Conservation (phyloP, 441 rosid species). For the Aquilaria agallochum region DNA sequence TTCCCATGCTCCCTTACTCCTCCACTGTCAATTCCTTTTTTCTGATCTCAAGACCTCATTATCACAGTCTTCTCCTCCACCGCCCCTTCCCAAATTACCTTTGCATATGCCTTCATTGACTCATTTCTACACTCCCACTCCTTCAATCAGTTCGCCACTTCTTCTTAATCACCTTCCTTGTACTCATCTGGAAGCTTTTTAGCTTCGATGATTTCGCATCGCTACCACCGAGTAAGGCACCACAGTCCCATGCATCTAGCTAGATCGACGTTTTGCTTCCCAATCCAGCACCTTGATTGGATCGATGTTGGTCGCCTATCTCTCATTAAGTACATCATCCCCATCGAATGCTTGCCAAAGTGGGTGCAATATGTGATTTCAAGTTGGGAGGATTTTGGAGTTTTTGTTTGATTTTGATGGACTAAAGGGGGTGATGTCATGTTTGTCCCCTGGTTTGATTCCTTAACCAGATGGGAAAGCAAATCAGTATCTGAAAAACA, state of each 20-base stretch:
- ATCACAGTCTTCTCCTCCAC: constrained; percentile 55
- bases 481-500: too few species aligned
- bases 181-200: too few species aligned
- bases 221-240: constrained; percentile 8
- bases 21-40: constrained; percentile 67
- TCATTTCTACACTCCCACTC: constrained; percentile 21
- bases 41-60: constrained; percentile 64
- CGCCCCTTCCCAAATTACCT: constrained; percentile 52
- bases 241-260: constrained; percentile 30
- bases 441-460: too few species aligned
- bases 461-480: too few species aligned
- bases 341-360: constrained; percentile 70
- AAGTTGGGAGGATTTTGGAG: constrained; percentile 36
- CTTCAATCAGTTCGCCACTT: too few species aligned
- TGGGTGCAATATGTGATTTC: constrained; percentile 64
- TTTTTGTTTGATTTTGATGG: constrained; percentile 30
- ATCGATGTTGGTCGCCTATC: constrained; percentile 64
- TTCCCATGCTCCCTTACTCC: constrained; percentile 60
- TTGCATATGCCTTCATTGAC: constrained; percentile 57
- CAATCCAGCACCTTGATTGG: constrained; percentile 36
- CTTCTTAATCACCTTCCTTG: too few species aligned
- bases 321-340: constrained; percentile 78
- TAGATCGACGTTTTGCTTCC: constrained; percentile 62
- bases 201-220: constrained; percentile 40
- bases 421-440: too few species aligned